Percentiles rank a stretch among this genome's conserved stretches.
phyloP scores from a whole-genome alignment of 2,329 filamentous ascomycete genomes.

The Dichotomopilus funicola region DNA sequence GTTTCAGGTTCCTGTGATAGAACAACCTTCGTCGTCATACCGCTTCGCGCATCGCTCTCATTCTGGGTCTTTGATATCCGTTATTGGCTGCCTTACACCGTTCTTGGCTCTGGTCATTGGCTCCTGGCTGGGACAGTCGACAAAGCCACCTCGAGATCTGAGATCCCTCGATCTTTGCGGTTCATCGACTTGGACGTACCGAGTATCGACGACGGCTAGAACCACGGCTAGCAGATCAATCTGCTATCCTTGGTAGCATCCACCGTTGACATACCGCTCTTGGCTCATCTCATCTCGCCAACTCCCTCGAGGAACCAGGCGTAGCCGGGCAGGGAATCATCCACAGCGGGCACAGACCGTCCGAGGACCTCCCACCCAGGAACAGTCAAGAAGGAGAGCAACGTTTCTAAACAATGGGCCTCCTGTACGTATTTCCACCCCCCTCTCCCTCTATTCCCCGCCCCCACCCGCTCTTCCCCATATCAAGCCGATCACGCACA shows the following conservation, averaged over 20 bases:
- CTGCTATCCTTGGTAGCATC: no score
- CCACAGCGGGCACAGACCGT: neutral
- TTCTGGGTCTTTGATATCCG: neutral
- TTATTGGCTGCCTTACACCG: neutral
- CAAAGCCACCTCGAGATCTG: neutral
- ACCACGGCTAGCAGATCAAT: no score
- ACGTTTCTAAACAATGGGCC: constrained; percentile 20
- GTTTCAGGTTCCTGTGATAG: constrained; percentile 1
- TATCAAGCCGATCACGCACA: neutral
- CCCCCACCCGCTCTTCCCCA: neutral
- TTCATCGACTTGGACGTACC: neutral
- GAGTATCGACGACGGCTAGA: no score
- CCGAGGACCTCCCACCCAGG: no score
- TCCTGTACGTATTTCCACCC: constrained; percentile 21
- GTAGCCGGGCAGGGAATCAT: neutral
- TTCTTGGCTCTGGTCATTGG: neutral
- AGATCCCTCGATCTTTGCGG: neutral
- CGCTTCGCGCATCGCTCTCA: neutral
- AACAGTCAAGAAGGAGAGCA: neutral
- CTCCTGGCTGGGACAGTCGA: neutral
- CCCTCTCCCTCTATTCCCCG: neutral
- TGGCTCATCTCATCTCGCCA: no score
- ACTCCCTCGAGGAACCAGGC: no score
- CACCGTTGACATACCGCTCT: no score
- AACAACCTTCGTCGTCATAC: constrained; percentile 1